phyloP scores from a whole-genome alignment of 192 early-diverging fungal species.

The Umbelopsis sp. region DNA sequence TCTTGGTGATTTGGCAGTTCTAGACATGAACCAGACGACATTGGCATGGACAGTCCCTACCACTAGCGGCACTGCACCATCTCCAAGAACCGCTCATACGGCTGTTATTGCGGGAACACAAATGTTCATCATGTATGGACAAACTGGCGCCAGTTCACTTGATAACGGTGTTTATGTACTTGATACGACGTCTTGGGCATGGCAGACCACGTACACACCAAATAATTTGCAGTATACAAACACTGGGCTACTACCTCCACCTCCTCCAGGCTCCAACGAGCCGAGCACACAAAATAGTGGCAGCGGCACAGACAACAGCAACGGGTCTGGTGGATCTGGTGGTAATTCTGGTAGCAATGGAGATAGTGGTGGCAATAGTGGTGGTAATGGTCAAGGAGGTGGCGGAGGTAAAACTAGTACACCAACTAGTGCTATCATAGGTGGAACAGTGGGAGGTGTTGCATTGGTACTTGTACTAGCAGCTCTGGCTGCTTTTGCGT shows the following conservation, averaged over 20 bases:
- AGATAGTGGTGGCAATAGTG: background rate
- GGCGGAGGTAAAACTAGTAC: background rate
- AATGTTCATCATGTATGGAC: constrained; percentile 23
- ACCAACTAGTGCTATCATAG: constrained; percentile 1
- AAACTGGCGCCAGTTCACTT: constrained; percentile 17
- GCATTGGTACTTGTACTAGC: constrained; percentile 2
- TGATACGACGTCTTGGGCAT: background rate
- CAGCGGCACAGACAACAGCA: background rate
- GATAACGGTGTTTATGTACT: constrained; percentile 24
- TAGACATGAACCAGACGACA: constrained; percentile 18
- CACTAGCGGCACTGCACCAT: background rate
- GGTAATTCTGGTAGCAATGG: background rate
- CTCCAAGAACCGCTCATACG: constrained; percentile 14
- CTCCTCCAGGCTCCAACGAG: background rate
- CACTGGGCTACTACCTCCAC: background rate
- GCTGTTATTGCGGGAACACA: constrained; percentile 21
- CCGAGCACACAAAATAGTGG: constrained; percentile 3
- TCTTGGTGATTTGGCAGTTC: background rate
- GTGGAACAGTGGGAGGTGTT: constrained; percentile 13
- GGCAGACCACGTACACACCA: constrained; percentile 5
- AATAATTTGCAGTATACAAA: background rate
- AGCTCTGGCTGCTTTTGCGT: background rate
- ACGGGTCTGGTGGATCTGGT: constrained; percentile 7
- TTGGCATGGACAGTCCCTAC: constrained; percentile 17
- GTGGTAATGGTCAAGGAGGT: background rate